These are phyloP conservation scores for Knoxia roxburghii DNA, from an alignment of 257 asterid genomes.

Conservation along the genomic window DNA sequence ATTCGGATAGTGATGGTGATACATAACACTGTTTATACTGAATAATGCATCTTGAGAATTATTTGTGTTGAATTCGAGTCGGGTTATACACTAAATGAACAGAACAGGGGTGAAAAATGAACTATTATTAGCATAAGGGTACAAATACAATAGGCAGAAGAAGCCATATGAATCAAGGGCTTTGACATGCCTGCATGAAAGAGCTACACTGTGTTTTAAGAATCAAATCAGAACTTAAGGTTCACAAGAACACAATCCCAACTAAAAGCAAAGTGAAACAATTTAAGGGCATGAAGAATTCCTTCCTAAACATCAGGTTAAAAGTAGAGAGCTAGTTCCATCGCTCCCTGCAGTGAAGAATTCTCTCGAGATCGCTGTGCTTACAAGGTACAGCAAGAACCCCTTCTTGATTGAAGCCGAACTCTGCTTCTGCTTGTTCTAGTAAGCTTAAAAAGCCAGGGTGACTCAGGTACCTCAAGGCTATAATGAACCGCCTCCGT, in stretches of 20 bases:
- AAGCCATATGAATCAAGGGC: neutral
- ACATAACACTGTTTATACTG: no score
- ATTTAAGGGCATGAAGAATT: neutral
- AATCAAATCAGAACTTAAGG: neutral
- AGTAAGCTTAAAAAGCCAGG: conserved; percentile 39
- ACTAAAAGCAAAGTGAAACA: neutral
- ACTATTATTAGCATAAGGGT: neutral
- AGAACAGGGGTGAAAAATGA: neutral
- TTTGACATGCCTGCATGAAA: neutral
- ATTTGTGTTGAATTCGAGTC: no score
- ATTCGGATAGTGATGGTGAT: no score
- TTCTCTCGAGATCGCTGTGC: conserved; percentile 32
- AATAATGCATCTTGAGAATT: no score
- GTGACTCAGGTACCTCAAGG: conserved; percentile 31
- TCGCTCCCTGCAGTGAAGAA: conserved; percentile 21
- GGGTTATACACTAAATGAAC: no score
- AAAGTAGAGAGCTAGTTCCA: neutral
- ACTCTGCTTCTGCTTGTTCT: conserved; percentile 45
- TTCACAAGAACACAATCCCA: neutral
- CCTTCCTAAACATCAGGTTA: neutral
- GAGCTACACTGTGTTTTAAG: neutral
- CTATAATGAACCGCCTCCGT: conserved; percentile 30
- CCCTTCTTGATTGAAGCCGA: conserved; percentile 41
- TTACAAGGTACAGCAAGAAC: conserved; percentile 48
- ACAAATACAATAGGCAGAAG: neutral